Evolutionary conservation across 148 eudicot species (phyloP), one percentile per base, ranked within the genome.

Genomic region (Amaranthus hypochondriacus): DNA sequence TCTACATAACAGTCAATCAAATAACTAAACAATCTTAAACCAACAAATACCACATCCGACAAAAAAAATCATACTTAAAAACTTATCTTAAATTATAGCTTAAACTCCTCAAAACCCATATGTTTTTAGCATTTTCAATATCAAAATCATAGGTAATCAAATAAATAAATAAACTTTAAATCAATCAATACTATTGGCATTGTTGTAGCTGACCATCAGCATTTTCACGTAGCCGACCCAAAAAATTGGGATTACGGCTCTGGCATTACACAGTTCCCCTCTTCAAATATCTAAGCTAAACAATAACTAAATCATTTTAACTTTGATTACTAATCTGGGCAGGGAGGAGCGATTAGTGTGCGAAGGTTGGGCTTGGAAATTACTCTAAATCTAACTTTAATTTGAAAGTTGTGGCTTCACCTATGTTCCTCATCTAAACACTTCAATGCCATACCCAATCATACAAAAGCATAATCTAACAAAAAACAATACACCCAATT

Each of bases 401-500:
- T 2, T 28, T 28, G 39, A 28, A 28, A 28, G 39, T 28, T 0
- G 39, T 28, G 39, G 39, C 39, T 28, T 28, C 39, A 28, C 39
- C 39, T 28, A 28, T 28, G 39, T 28, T 28, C 39, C 39, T 28
- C 55, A 62, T 62, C 10, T 64, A 1, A 5, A 59, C 0, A 60
- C 64, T 13, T 12, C 39, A 48, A 66, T 48, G 12, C 0, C 5
- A 75, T 10, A 49, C 21, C 48, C 21, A 72, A 61, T 49, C 56
- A 12, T 3, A 48, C 15, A 43, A 71, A 57, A 47, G 13, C 47
- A 55, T 47, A 9, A 44, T 57, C 10, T 13, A 39, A 43, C 42
- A 47, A 59, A n/a, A 64, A 54, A 70, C 66, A 5, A 70, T 63
- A 54, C 66, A 73, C 62, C 78, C 18, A 43, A 12, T 39, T 28